phyloP scores from a whole-genome alignment of 768 basidiomycete species.

The Tulasnella sp. region DNA sequence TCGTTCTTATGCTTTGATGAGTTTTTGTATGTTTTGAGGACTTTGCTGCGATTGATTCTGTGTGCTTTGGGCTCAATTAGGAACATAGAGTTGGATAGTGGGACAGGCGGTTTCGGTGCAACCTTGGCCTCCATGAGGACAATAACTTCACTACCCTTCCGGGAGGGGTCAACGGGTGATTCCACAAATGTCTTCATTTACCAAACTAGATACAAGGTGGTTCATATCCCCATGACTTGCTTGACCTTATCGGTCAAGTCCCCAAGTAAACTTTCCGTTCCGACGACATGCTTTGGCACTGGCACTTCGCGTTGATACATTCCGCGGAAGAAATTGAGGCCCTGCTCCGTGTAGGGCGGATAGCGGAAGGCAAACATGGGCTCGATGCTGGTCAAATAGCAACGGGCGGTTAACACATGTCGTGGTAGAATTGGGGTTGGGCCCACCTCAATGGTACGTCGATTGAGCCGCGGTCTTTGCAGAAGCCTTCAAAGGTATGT shows the following conservation, averaged over 20 bases:
- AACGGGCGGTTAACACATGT: not conserved
- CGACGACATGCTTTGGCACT: not conserved
- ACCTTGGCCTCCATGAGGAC: too few species aligned
- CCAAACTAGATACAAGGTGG: too few species aligned
- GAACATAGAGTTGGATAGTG: too few species aligned
- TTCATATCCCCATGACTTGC: constrained; percentile 8
- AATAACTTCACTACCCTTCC: too few species aligned
- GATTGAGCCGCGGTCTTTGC: constrained; percentile 43
- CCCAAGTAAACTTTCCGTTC: not conserved
- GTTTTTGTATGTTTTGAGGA: too few species aligned
- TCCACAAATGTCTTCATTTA: too few species aligned
- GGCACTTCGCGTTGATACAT: not conserved
- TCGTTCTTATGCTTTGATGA: too few species aligned
- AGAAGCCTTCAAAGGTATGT: constrained; percentile 44
- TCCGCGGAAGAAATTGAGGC: not conserved
- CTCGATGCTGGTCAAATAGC: constrained; percentile 35
- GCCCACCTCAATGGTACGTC: constrained; percentile 34
- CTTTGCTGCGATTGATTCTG: too few species aligned
- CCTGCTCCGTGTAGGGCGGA: constrained; percentile 40
- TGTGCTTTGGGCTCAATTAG: too few species aligned
- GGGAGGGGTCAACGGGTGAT: too few species aligned
- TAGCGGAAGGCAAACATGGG: constrained; percentile 40
- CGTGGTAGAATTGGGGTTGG: constrained; percentile 32
- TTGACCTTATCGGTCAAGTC: constrained; percentile 5
- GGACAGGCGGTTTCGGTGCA: too few species aligned